Evolutionary conservation across 78 protist genomes (phyloP).

Genomic region (Dictyostelium capitatum): DNA sequence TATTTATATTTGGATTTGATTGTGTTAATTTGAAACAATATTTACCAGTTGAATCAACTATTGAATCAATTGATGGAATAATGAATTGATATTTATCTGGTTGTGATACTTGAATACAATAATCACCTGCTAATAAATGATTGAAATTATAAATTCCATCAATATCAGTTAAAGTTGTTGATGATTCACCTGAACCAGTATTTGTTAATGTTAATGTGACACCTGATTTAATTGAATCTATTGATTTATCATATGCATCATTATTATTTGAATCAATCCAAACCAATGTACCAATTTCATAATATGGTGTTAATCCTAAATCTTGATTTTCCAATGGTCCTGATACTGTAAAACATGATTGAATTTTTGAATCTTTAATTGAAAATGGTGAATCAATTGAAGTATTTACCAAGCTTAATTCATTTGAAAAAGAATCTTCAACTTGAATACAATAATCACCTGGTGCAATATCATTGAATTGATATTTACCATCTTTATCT

Average conservation of each 20-base stretch:
- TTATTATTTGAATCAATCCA: slow-evolving; percentile 33
- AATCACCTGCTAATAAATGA: slow-evolving; percentile 26
- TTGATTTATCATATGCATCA: background rate
- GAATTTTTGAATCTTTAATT: background rate
- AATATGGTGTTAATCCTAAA: background rate
- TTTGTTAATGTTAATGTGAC: background rate
- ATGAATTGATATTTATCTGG: slow-evolving; percentile 9
- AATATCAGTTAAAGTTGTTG: background rate
- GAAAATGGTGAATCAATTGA: background rate
- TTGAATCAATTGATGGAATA: background rate
- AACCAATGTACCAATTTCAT: background rate
- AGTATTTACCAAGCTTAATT: too few species aligned
- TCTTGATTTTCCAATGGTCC: background rate
- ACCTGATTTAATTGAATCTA: background rate
- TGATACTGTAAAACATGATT: background rate
- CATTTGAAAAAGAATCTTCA: too few species aligned
- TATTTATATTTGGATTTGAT: background rate
- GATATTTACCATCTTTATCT: slow-evolving; percentile 15
- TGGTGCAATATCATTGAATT: slow-evolving; percentile 10
- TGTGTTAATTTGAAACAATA: background rate
- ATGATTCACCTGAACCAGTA: background rate
- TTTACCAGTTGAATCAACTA: background rate
- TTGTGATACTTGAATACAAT: background rate
- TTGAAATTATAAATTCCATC: slow-evolving; percentile 13
- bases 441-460: slow-evolving; percentile 37